These are phyloP conservation scores for Immersiella caudata DNA, from an alignment of 495 filamentous ascomycete species.

Conservation along the genomic window DNA sequence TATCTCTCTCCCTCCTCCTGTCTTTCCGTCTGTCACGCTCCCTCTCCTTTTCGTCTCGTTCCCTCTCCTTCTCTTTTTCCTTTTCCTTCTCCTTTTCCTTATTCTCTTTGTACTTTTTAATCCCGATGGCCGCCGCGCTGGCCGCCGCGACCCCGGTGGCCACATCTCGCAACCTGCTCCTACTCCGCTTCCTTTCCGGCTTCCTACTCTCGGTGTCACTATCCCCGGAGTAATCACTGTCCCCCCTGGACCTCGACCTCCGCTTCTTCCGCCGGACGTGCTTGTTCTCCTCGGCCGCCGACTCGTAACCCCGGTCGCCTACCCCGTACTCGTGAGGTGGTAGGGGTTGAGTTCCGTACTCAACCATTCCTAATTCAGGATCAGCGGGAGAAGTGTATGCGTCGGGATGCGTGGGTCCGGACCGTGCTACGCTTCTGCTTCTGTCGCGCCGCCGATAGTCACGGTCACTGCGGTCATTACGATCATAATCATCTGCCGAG, in stretches of 20 bases:
- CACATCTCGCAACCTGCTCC: conserved; percentile 65
- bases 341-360: conserved; percentile 74
- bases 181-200: conserved; percentile 59
- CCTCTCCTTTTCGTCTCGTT: conserved; percentile 27
- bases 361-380: conserved; percentile 74
- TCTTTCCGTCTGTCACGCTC: conserved; percentile 24
- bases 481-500: conserved; percentile 36
- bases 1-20: conserved; percentile 28
- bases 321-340: conserved; percentile 33
- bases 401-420: conserved; percentile 54
- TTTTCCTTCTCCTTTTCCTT: conserved; percentile 46
- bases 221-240: conserved; percentile 30
- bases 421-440: conserved; percentile 58
- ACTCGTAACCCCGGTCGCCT: conserved; percentile 34
- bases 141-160: conserved; percentile 70
- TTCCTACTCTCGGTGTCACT: conserved; percentile 44
- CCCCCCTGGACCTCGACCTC: conserved; percentile 21
- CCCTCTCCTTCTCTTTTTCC: conserved; percentile 36
- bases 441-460: conserved; percentile 47
- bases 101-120: conserved; percentile 69
- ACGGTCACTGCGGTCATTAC: conserved; percentile 22
- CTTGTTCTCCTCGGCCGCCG: conserved; percentile 38
- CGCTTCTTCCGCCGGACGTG: conserved; percentile 28
- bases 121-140: conserved; percentile 75
- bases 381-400: conserved; percentile 50